Evolutionary conservation across 306 rosid species (phyloP), one percentile per base, ranked within the genome.

Genomic region (Pyrus communis): DNA sequence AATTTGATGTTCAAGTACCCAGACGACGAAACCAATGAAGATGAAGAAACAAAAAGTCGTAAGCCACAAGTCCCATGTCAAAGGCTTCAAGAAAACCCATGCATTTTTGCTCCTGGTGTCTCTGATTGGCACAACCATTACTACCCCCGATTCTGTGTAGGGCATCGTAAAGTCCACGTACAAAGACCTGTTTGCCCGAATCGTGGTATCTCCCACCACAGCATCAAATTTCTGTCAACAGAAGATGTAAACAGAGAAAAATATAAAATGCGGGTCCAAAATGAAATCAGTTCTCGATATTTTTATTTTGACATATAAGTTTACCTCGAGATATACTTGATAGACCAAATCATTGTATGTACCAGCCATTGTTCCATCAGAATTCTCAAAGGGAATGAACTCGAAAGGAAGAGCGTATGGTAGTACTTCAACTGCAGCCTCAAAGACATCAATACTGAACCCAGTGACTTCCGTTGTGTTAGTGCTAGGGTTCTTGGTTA

Each of bases 61-160:
- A 0, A 77, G 82, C 97, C 96, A 90, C 19, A 92, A 89, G 8
- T 80, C 82, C 86, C 78, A 78, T 3, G 85, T 81, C 13, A 84
- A 27, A 27, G 97, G 97, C 85, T 88, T 88, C 60, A 92, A 57
- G 75, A 90, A 92, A 51, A 85, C 79, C 96, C 93, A 90, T 0
- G 89, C 82, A 35, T 79, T 88, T 81, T 75, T 31, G 0, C 49
- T 58, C 17, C 77, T 77, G 2, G 38, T 69, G n/a, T 71, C 77
- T 55, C 52, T 83, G 7, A 75, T 23, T 10, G 87, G 91, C 61
- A 88, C 96, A 1, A 90, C 68, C 89, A 92, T 83, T 30, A 89
- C 78, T 11, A 92, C 83, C 2, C 91, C 95, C 11, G 97, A 82
- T 70, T 84, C 86, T 9, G 89, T 86, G 77, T 77, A 89, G 0